A percentile compares a stretch with the other conserved stretches of the same genome.
Evolutionary conservation across 768 basidiomycete genomes (phyloP).

Genomic region (Pisolithus orientalis): DNA sequence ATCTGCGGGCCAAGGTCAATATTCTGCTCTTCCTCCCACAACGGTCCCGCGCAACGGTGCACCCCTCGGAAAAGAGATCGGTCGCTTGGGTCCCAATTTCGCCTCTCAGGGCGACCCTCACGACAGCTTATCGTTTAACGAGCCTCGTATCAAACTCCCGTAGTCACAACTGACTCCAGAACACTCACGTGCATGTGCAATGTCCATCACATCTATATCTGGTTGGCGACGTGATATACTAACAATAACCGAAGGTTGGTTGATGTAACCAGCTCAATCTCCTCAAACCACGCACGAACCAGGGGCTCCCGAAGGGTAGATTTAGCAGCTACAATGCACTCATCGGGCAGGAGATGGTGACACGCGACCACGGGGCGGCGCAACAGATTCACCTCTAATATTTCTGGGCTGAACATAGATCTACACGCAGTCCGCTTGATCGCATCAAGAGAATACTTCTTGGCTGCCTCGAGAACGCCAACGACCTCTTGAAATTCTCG

Average conservation of each 20-base stretch:
- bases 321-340: constrained; percentile 24
- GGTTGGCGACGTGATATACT: constrained; percentile 23
- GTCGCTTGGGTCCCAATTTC: constrained; percentile 56
- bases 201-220: constrained; percentile 18
- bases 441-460: constrained; percentile 10
- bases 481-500: background rate
- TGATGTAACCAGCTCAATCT: constrained; percentile 21
- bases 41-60: constrained; percentile 25
- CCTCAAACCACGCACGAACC: constrained; percentile 15
- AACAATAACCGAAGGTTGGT: constrained; percentile 19
- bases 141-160: constrained; percentile 50
- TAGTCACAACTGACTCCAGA: constrained; percentile 39
- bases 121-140: constrained; percentile 34
- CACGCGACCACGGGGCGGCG: constrained; percentile 27
- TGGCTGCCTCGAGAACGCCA: constrained; percentile 8
- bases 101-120: constrained; percentile 27
- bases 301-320: constrained; percentile 25
- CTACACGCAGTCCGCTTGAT: constrained; percentile 13
- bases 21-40: constrained; percentile 22
- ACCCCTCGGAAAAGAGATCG: constrained; percentile 49
- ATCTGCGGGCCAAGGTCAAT: constrained; percentile 73
- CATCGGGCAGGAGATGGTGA: constrained; percentile 14
- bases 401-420: constrained; percentile 11
- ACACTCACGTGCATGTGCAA: constrained; percentile 35
- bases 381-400: constrained; percentile 17